Conservation (phyloP, 805 yeast species). For the Candida khao-thaluensis region DNA sequence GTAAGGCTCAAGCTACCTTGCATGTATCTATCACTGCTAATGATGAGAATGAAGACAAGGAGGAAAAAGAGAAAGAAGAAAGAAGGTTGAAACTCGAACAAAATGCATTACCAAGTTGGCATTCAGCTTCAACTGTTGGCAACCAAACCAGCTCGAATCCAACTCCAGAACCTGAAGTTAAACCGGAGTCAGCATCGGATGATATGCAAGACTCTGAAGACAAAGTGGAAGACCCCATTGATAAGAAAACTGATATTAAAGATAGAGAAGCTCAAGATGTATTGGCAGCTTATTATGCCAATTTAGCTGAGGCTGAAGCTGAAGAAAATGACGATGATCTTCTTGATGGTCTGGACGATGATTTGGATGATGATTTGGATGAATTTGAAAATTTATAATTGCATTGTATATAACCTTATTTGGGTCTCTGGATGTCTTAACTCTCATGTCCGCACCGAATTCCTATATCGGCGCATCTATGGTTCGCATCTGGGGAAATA, state of each 20-base stretch:
- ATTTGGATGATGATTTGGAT: conserved; percentile 21
- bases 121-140: conserved; percentile 86
- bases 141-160: conserved; percentile 25
- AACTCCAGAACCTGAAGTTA: conserved; percentile 12
- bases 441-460: too few species aligned
- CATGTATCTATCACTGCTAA: conserved; percentile 88
- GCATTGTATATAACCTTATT: conserved; percentile 1
- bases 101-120: conserved; percentile 97
- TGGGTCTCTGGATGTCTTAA: too few species aligned
- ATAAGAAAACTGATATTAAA: conserved; percentile 39
- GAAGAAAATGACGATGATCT: conserved; percentile 52
- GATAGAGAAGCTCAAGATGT: conserved; percentile 73
- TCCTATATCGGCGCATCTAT: too few species aligned
- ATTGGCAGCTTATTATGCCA: conserved; percentile 64
- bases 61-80: conserved; percentile 62
- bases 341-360: conserved; percentile 27
- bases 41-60: conserved; percentile 72
- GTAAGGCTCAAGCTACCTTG: conserved; percentile 75
- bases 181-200: conserved; percentile 9
- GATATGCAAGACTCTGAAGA: conserved; percentile 1
- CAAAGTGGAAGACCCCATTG: background rate
- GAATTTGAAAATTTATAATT: conserved; percentile 20
- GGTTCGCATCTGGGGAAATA: background rate
- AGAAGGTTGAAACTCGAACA: conserved; percentile 75
- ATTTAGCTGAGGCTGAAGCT: conserved; percentile 67